Evolutionary conservation across 1,139 yeast genomes (phyloP), one percentile per base, ranked within the genome.

Genomic region (Saccharomyces hybrid): DNA sequence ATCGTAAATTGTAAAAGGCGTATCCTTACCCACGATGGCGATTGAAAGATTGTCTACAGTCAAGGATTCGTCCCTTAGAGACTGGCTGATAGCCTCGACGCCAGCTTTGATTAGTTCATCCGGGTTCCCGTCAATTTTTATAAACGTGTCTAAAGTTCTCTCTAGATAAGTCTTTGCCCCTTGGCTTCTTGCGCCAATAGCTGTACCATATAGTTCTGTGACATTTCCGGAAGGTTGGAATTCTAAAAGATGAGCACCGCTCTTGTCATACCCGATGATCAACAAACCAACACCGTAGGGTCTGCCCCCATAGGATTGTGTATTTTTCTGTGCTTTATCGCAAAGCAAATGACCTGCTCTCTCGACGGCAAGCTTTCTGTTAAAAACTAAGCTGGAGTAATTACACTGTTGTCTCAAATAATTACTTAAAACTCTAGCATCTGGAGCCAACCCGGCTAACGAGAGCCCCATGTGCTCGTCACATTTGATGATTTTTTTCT

Each of bases 111-210:
- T 83, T 66, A 93, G 80, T 63, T 86, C 83, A 63, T 89, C 95
- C 53, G 84, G 76, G 28, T 53, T 52, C 11, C 80, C 71, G 8
- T 85, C 80, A 42, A 78, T 75, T 53, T 75, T 74, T 42, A 83
- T 76, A 64, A 88, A 87, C 46, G 77, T 75, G 38, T 87, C 90
- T 68, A 84, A 78, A 59, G 85, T 84, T 69, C 97, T 83, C 72
- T 93, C 99, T 69, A 95, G 76, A 66, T 90, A 93, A 2, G 99
- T 93, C 74, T 96, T 82, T 14, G 97, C 97, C 50, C 98, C 98
- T 74, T 93, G 99, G 1, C 98, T 90, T 69, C 99, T 82, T 14
- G 99, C 99, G 51, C 99, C 99, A 68, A 93, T 90, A 47, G 99
- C 96, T 9, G 97, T 86, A 46, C 97, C 99, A 62, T 78, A 82